phyloP scores from a whole-genome alignment of 2,329 filamentous ascomycete species.

The Penicillium italicum region DNA sequence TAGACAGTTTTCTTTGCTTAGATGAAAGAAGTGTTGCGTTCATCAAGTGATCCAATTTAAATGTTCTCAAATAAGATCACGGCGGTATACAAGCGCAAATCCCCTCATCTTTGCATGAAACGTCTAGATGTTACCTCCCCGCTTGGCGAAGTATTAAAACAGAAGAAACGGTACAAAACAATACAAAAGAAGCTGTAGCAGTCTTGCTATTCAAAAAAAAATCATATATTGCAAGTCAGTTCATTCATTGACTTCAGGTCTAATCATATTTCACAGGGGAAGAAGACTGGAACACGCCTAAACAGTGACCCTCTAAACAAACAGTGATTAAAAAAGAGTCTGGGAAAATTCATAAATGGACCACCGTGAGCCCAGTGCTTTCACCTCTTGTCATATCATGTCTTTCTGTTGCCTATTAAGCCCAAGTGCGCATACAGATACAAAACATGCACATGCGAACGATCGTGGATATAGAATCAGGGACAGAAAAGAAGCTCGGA shows the following conservation, averaged over 20 bases:
- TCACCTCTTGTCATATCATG: slow-evolving; percentile 16
- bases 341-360: slow-evolving; percentile 17
- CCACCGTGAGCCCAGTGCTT: slow-evolving; percentile 10
- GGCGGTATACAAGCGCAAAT: background rate
- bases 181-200: background rate
- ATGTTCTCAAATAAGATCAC: background rate
- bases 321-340: slow-evolving; percentile 15
- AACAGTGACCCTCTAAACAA: slow-evolving; percentile 13
- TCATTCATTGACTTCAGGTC: slow-evolving; percentile 15
- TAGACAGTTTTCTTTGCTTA: background rate
- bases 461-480: slow-evolving; percentile 10
- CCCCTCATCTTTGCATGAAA: background rate
- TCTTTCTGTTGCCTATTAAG: slow-evolving; percentile 10
- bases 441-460: slow-evolving; percentile 8
- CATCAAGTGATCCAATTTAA: background rate
- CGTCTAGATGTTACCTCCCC: background rate
- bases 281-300: slow-evolving; percentile 10
- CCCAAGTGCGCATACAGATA: slow-evolving; percentile 13
- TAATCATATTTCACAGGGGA: slow-evolving; percentile 26
- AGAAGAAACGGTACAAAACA: background rate
- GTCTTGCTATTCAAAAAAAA: background rate
- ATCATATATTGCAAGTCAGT: slow-evolving; percentile 12
- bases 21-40: background rate
- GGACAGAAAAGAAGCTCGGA: slow-evolving; percentile 7
- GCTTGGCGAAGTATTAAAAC: background rate